These are phyloP conservation scores for Candida koratica DNA, from an alignment of 805 yeast species.

Conservation along the genomic window DNA sequence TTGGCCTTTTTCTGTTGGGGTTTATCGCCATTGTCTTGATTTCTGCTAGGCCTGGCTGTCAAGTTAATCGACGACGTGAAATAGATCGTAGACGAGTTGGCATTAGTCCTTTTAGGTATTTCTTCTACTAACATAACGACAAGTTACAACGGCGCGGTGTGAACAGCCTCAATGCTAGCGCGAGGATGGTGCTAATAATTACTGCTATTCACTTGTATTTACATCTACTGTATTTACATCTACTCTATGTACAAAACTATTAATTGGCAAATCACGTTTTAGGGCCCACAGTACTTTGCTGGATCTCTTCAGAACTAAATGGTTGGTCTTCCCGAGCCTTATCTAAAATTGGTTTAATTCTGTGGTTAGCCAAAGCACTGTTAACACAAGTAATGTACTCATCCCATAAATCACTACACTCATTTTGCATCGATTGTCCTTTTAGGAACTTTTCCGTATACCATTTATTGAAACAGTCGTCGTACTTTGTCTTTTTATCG, in stretches of 20 bases:
- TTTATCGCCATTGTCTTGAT: slow-evolving; percentile 18
- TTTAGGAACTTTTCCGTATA: slow-evolving; percentile 79
- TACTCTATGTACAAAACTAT: not conserved
- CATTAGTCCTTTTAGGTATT: slow-evolving; percentile 30
- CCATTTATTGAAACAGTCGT: slow-evolving; percentile 90
- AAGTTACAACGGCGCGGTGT: not conserved
- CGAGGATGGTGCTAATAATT: too few relatives aligned
- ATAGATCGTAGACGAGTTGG: slow-evolving; percentile 35
- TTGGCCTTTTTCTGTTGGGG: slow-evolving; percentile 36
- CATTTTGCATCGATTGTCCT: slow-evolving; percentile 60
- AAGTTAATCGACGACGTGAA: slow-evolving; percentile 40
- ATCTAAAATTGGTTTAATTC: slow-evolving; percentile 77
- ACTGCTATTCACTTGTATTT: too few relatives aligned
- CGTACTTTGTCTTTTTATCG: slow-evolving; percentile 77
- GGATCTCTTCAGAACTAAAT: slow-evolving; percentile 42
- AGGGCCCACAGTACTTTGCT: slow-evolving; percentile 4
- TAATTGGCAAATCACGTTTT: not conserved
- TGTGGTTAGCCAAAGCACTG: slow-evolving; percentile 62
- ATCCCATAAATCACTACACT: slow-evolving; percentile 87
- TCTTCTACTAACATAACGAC: slow-evolving; percentile 40
- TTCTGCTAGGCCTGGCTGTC: slow-evolving; percentile 31
- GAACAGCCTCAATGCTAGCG: not conserved
- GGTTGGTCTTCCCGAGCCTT: slow-evolving; percentile 91
- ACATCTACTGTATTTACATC: too few relatives aligned
- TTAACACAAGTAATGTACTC: slow-evolving; percentile 86